Evolutionary conservation across 2,329 filamentous ascomycete genomes (phyloP).

Genomic region (Colletotrichum nymphaeae): DNA sequence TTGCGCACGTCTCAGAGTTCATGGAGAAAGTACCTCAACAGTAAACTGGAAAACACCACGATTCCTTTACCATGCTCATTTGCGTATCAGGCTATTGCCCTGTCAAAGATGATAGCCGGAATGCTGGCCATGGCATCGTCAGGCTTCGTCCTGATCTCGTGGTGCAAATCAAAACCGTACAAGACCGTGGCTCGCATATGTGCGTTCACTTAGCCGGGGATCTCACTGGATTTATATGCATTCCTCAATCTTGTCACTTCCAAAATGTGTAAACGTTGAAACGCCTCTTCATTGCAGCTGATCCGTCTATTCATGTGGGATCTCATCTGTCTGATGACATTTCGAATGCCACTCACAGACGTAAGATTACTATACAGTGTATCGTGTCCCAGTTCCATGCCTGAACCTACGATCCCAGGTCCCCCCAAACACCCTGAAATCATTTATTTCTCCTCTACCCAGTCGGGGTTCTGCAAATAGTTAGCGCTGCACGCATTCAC

Average conservation of each 20-base stretch:
- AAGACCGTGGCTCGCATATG: too few relatives aligned
- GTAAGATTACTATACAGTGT: constrained; percentile 37
- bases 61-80: too few relatives aligned
- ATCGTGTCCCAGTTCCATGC: constrained; percentile 33
- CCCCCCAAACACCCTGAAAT: constrained; percentile 10
- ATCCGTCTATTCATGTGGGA: constrained; percentile 34
- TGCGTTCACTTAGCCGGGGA: too few relatives aligned
- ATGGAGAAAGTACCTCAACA: too few relatives aligned
- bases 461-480: constrained; percentile 62
- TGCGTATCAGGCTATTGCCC: too few relatives aligned
- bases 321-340: constrained; percentile 31
- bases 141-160: too few relatives aligned
- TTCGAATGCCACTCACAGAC: constrained; percentile 33
- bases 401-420: constrained; percentile 32
- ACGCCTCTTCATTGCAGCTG: constrained; percentile 28
- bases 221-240: neutral
- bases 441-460: constrained; percentile 61
- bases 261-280: neutral
- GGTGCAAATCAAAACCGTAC: too few relatives aligned
- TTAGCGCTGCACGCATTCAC: neutral
- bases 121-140: too few relatives aligned
- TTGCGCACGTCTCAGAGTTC: too few relatives aligned
- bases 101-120: too few relatives aligned
- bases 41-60: too few relatives aligned
- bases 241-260: neutral